Evolutionary conservation across 306 rosid species (phyloP), one percentile per base, ranked within the genome.

Genomic region (Lupinus albus): DNA sequence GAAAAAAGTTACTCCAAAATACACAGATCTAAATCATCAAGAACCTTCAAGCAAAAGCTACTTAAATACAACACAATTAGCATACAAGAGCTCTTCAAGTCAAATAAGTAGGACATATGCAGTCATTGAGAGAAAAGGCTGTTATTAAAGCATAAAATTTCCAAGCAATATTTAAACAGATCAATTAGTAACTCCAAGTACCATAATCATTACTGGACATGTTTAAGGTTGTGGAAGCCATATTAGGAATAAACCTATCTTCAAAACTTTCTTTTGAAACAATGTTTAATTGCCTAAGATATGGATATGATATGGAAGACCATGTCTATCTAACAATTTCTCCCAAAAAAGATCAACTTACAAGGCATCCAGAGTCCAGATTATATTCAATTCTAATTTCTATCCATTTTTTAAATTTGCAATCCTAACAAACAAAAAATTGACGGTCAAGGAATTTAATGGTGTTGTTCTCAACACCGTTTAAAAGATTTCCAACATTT

Each of bases 41-140:
- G 13, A 47, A 9, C 58, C 49, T 30, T 14, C 7, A 14, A 54
- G 47, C 45, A 30, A 15, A 14, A 39, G 18, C 6, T 15, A 17
- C 46, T 15, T 10, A 25, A 15, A 65, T 21, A 30, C 2, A 9
- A 11, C 11, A 11, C 0, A 7, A 3, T 8, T 30, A 5, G 7
- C 2, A 47, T 20, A 66, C 49, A 67, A 44, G 51, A 49, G 53
- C 45, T 35, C 28, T 38, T 72, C 17, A 68, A 30, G 35, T 49
- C 48, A 49, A 48, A 32, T 5, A 15, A 64, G 44, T 46, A 35
- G 11, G 0, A 64, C 7, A 0, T 5, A 21, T 21, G 25, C 44
- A 41, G 41, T 21, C 8, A 21, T 13, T 13, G 7, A 13, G 64
- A 42, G 55, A 38, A 53, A 48, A 68, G 55, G 38, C 33, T 15